Evolutionary conservation across 148 eudicot genomes (phyloP), one percentile per base, ranked within the genome.

Genomic region (Vaccinium vitisidaea): DNA sequence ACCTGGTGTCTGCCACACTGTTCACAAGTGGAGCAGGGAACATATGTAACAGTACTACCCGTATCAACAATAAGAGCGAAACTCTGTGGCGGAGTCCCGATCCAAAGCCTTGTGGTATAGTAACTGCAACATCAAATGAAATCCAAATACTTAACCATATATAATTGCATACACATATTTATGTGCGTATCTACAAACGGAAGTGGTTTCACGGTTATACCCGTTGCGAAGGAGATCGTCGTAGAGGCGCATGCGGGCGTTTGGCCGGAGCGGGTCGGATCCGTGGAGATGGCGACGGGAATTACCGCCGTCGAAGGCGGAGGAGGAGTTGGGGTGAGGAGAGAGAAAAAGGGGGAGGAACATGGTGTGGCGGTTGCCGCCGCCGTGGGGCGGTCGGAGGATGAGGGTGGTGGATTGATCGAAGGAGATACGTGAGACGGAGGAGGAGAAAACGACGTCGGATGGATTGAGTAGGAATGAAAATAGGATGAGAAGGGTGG

Each of bases 1-100:
- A 97, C 99, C 98, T 94, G 98, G 88, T 97, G 99, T 80, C 88
- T 91, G 61, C 99, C 99, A 90, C 99, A 97, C 88, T 93, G 93
- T 86, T 93, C 92, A 87, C 99, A 97, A 1, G 95, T 87, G 75
- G 94, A 89, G 87, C 99, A 97, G 11, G 99, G 99, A 85, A 97
- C 99, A 84, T 95, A 97, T 3, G 99, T 97, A n/a, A 94, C 99
- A 50, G 99, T 92, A 80, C 99, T 97, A 25, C 99, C 99, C 7
- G 98, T 94, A 80, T 97, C 99, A 36, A 97, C 98, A 11, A 95
- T 97, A 53, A 97, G 92, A 25, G 98, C 96, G 84, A 97, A 97
- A 83, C 84, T 91, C 90, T 97, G 98, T 50, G 95, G 90, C 10
- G 98, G 99, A 7, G 98, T 93, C 67, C 98, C 98, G 71, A 97